Evolutionary conservation across 1,284 basidiomycete species (phyloP).

Genomic region (Pterula multifida): DNA sequence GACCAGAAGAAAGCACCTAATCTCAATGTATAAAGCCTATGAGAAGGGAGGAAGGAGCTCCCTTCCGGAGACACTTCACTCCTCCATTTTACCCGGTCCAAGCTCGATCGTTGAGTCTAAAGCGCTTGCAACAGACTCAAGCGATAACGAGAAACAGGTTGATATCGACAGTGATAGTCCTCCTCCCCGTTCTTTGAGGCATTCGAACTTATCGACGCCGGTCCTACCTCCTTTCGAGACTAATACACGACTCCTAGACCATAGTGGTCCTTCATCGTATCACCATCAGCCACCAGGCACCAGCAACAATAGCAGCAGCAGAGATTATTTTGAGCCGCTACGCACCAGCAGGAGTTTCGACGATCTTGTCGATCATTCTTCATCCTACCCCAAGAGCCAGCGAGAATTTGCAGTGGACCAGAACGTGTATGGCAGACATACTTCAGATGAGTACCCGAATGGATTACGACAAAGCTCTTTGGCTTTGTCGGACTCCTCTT

Average conservation of each 20-base stretch:
- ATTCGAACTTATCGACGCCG: not conserved
- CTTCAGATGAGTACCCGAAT: not conserved
- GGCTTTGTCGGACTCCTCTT: not conserved
- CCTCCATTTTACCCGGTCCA: conserved; percentile 27
- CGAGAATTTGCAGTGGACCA: not conserved
- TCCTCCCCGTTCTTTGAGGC: not conserved
- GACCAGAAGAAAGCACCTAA: not conserved
- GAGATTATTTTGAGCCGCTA: not conserved
- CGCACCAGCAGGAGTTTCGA: not conserved
- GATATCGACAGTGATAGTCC: conserved; percentile 3
- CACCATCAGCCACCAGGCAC: not conserved
- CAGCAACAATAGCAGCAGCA: not conserved
- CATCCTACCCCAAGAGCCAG: not conserved
- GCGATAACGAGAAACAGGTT: too few relatives aligned
- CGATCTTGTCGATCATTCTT: not conserved
- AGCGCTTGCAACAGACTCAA: too few relatives aligned
- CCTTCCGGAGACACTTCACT: conserved; percentile 34
- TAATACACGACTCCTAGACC: not conserved
- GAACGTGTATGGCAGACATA: not conserved
- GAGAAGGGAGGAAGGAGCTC: conserved; percentile 26
- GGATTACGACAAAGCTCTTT: not conserved
- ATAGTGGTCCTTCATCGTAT: not conserved
- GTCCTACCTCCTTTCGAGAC: not conserved
- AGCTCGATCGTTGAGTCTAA: conserved; percentile 17
- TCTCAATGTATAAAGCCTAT: conserved; percentile 22